Conservation (phyloP, 306 rosid genomes). For the Cucurbita argyrosperma region DNA sequence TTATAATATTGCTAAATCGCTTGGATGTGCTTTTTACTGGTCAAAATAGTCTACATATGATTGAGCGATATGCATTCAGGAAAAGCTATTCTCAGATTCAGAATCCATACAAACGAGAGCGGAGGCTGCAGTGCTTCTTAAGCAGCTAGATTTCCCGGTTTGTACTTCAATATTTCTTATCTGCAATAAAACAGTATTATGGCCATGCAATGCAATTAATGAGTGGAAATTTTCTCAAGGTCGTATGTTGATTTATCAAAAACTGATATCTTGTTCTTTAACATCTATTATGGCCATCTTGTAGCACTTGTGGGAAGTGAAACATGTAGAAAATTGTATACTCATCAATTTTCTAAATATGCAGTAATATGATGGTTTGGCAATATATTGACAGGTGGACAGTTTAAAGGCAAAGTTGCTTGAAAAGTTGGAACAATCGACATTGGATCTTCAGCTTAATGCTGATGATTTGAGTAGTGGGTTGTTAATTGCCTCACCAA, state of each 20-base stretch:
- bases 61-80: constrained; percentile 34
- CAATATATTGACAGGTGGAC: constrained; percentile 51
- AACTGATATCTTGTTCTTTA: background rate
- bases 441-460: constrained; percentile 45
- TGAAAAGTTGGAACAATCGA: constrained; percentile 71
- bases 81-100: constrained; percentile 75
- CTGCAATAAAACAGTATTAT: background rate
- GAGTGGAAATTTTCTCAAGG: background rate
- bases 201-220: background rate
- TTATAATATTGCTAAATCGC: background rate
- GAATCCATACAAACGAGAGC: constrained; percentile 92
- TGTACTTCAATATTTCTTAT: constrained; percentile 7
- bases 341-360: background rate
- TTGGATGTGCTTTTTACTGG: background rate
- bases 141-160: constrained; percentile 82
- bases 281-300: background rate
- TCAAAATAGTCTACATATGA: constrained; percentile 3
- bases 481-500: constrained; percentile 20
- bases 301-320: background rate
- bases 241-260: background rate
- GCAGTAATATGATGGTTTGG: constrained; percentile 15
- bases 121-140: constrained; percentile 91
- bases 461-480: constrained; percentile 34
- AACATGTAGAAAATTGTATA: background rate
- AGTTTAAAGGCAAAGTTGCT: constrained; percentile 66